These are phyloP conservation scores for Ascochyta fabae DNA, from an alignment of 2,329 filamentous ascomycete genomes.

Conservation along the genomic window DNA sequence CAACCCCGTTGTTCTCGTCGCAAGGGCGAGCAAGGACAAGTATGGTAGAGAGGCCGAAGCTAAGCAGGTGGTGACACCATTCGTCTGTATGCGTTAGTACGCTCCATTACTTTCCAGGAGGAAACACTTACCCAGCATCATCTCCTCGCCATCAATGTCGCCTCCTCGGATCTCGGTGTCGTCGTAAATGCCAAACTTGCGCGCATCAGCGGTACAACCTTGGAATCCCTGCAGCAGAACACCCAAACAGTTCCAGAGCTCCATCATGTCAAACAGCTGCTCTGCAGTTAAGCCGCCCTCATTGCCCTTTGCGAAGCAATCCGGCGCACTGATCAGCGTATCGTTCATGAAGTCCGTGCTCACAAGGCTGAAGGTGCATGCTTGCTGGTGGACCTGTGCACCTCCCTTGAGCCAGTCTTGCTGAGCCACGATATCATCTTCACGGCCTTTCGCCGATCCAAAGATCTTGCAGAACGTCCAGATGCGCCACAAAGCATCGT, in stretches of 20 bases:
- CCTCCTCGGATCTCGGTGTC: constrained; percentile 54
- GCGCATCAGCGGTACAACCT: constrained; percentile 61
- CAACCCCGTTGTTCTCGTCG: constrained; percentile 48
- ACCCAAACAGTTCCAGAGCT: constrained; percentile 68
- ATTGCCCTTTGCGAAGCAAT: constrained; percentile 66
- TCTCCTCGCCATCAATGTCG: constrained; percentile 60
- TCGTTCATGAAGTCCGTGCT: constrained; percentile 60
- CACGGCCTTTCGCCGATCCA: constrained; percentile 63
- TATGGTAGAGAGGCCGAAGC: constrained; percentile 63
- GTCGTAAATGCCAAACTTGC: constrained; percentile 63
- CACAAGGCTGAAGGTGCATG: constrained; percentile 54
- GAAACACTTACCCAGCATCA: constrained; percentile 56
- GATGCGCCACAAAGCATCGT: constrained; percentile 69
- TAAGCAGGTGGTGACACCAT: constrained; percentile 67
- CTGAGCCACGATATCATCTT: constrained; percentile 65
- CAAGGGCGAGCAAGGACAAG: constrained; percentile 56
- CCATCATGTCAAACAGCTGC: constrained; percentile 69
- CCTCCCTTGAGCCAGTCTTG: constrained; percentile 69
- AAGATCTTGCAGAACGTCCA: constrained; percentile 72
- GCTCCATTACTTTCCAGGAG: not conserved
- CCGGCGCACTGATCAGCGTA: constrained; percentile 62
- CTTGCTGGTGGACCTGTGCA: constrained; percentile 56
- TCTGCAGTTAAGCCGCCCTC: constrained; percentile 59
- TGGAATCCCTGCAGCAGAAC: constrained; percentile 63
- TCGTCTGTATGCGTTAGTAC: constrained; percentile 55